Evolutionary conservation across 352 stramenopile genomes (phyloP), one percentile per base, ranked within the genome.

Genomic region (Blastocystis sp.): DNA sequence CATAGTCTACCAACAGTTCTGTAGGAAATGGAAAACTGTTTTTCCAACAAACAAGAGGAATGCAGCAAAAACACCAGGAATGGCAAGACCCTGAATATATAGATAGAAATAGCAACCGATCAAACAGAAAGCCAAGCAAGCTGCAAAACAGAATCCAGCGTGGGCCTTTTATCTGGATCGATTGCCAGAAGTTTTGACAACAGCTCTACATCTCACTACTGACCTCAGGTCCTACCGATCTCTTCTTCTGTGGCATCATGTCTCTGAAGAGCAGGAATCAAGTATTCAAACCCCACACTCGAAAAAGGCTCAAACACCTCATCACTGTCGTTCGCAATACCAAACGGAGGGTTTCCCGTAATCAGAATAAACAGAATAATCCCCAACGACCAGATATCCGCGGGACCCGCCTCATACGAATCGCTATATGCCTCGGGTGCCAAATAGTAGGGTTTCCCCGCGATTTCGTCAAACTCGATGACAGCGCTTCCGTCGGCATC

Each of bases 321-420:
- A 24, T 89, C 78, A 1, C 53, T 76, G 47, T 89, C 78, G 53
- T 89, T 89, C 20, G 78, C 78, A 26, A 89, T 78, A 0, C 66
- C 78, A 9, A 89, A 89, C 37, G 78, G 78, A 54, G 63, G 63
- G 24, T 55, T 89, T n/a, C 56, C 56, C 18, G 63, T 79, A 43
- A 89, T 76, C 66, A 89, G 47, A 47, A 89, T 89, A 30, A 64
- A 89, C 6, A 89, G 55, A 34, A 76, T 79, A n/a, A 89, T 76
- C 7, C 78, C 78, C 20, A 89, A 39, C 24, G 53, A 76, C 78
- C 78, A 89, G 5, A 89, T 55, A 43, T 89, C 78, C 5, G 78
- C 78, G 8, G 78, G 78, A 78, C 78, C 78, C 34, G 78, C 78
- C 55, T 89, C 78, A 43, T 89, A 89, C 4, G 63, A 63, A 1